Base-by-base conservation (phyloP, 2,329 filamentous ascomycete species). In the Madurella fahalii region DNA sequence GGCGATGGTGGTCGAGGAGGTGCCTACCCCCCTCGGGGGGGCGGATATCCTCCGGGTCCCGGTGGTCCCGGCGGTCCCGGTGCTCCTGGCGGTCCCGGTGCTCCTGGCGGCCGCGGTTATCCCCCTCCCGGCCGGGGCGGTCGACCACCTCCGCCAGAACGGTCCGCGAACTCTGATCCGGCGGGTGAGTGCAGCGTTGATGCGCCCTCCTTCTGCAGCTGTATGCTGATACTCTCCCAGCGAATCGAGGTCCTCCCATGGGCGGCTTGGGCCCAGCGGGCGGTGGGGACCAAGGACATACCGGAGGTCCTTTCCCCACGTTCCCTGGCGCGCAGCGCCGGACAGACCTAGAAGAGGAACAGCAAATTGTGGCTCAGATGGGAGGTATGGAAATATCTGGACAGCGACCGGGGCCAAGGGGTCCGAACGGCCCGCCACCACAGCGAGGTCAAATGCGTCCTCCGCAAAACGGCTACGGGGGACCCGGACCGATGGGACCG, bases 341-440 rank as follows among this genome's bases (percentile, higher is more conserved):
- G 60, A 68, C 69, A 4, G 73, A 75, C 50, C 58, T 72, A 11
- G 72, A 73, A 48, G 68, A 73, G 52, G 75, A 77, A 40, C 63
- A 68, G 15, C 64, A 71, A 25, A 72, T 78, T 18, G 53, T 73
- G n/a, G 69, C 70, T 20, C 67, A 70, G 46, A 74, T 79, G 70
- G 70, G 65, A 9, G 69, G 63, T 7, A 67, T 78, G 67, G 69
- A 73, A 43, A 67, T 78, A 18, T 62, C 62, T 1, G 64, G 61
- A 4, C 68, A 69, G 44, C 66, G 64, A 52, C 59, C 65, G 20
- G 62, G 46, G 5, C 65, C 63, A 50, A 61, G 60, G 31, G 64
- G 58, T 39, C 65, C 64, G 42, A 66, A 62, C n/a, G 62, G 64
- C 18, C 60, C 66, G 1, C 65, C 60, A 12, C 65, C 68, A 44